phyloP scores from a whole-genome alignment of 148 eudicot species.

The Bassia scoparia region DNA sequence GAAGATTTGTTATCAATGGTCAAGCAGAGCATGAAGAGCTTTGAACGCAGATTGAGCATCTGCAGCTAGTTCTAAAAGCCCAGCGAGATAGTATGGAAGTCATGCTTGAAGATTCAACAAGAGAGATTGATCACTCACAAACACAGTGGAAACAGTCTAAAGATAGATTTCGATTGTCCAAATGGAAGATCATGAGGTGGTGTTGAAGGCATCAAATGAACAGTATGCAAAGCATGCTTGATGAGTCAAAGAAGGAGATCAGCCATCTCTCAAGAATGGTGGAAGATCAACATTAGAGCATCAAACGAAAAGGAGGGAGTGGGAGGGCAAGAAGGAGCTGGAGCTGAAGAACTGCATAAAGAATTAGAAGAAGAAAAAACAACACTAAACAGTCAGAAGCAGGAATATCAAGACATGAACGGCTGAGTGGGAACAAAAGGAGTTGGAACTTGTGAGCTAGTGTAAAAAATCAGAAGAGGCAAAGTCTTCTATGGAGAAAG shows the following conservation, averaged over 20 bases:
- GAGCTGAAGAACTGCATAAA: constrained; percentile 42
- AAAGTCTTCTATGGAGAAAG: constrained; percentile 62
- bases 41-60: constrained; percentile 65
- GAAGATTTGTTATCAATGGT: constrained; percentile 60
- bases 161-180: constrained; percentile 42
- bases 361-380: constrained; percentile 52
- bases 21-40: constrained; percentile 62
- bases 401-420: constrained; percentile 36
- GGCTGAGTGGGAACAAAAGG: constrained; percentile 71
- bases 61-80: constrained; percentile 66
- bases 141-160: constrained; percentile 39
- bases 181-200: constrained; percentile 44
- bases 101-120: constrained; percentile 73
- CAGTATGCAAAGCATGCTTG: constrained; percentile 41
- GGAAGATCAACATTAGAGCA: constrained; percentile 26
- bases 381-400: constrained; percentile 31
- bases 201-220: constrained; percentile 42
- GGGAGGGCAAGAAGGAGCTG: constrained; percentile 57
- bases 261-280: constrained; percentile 27
- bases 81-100: constrained; percentile 69
- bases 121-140: constrained; percentile 53
- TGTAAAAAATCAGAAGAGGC: constrained; percentile 56
- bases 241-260: constrained; percentile 37
- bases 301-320: constrained; percentile 27
- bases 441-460: constrained; percentile 51